Base-by-base conservation (phyloP, 352 stramenopile species). In the Aphanomyces cochlioides region DNA sequence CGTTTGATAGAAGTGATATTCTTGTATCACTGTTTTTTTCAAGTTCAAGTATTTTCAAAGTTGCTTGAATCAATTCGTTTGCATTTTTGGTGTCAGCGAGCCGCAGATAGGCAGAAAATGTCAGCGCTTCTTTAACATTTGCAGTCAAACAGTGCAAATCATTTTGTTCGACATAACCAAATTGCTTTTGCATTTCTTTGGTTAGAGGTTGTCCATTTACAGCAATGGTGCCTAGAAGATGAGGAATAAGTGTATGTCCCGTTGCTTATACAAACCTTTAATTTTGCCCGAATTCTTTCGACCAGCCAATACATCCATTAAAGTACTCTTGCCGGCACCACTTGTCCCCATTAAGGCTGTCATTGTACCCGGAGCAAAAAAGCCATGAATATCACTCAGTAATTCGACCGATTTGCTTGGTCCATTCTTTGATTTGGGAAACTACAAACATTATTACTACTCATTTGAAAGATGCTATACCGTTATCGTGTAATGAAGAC, bases 281-380 rank as follows among this genome's bases (percentile, higher is more conserved):
- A 98, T 90, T 17, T 71, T 83, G n/a, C 95, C 95, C 34, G 80
- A 83, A 2, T 81, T 95, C 78, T 98, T 98, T 47, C 95, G 81
- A 12, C 96, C 80, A 8, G 95, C 91, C 61, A 99, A 92, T 5
- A 98, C 93, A 75, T 98, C 93, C 75, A 98, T 90, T 7, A 98
- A 80, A 4, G 96, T 98, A 15, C 93, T 98, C 77, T 98, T 98
- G 1, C 93, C 92, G 38, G 90, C 86, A 47, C 89, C 88, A 3
- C 78, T 87, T 3, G 76, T 79, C 0, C 87, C 87, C 81, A 92
- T 91, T n/a, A 95, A 70, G 0, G 85, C 85, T 1, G 82, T 89
- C 34, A 92, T 81, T 2, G 75, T 77, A 0, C 82, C 80, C 1
- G 86, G 86, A 1, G 67, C 34, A 8, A 83, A 79, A 21, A 74